Conservation (phyloP, 768 basidiomycete species). For the Lyophyllum semitale region DNA sequence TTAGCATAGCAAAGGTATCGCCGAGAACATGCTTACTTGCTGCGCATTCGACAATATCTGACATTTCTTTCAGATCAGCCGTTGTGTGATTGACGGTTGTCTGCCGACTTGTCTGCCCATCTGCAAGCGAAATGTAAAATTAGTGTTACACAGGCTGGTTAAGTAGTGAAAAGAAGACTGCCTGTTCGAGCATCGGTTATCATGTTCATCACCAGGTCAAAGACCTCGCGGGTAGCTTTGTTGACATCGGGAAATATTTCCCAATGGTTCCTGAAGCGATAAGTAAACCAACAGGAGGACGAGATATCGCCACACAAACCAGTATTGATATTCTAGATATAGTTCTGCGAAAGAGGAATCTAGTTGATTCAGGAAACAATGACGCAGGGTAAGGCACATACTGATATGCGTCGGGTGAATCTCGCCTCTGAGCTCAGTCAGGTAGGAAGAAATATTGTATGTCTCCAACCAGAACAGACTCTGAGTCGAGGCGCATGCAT, state of each 20-base stretch:
- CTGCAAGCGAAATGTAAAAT: background rate
- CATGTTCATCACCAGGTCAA: background rate
- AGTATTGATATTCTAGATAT: constrained; percentile 12
- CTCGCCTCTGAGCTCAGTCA: constrained; percentile 3
- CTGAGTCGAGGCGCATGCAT: constrained; percentile 4
- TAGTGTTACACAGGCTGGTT: background rate
- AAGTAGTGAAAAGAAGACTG: background rate
- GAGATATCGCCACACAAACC: background rate
- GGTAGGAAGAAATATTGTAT: background rate
- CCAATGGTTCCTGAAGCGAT: constrained; percentile 9
- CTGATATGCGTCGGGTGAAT: constrained; percentile 6
- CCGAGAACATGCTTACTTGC: background rate
- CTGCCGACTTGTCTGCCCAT: background rate
- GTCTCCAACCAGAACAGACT: constrained; percentile 15
- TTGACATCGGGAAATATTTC: constrained; percentile 10
- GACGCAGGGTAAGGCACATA: background rate
- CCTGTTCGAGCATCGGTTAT: constrained; percentile 15
- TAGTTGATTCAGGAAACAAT: too few relatives aligned
- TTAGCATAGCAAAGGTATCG: background rate
- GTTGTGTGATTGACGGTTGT: constrained; percentile 2
- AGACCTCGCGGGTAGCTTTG: background rate
- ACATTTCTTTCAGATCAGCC: constrained; percentile 10
- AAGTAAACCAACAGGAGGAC: background rate
- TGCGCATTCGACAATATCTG: constrained; percentile 12
- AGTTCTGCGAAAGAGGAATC: background rate